Base-by-base conservation (phyloP, 345 rosid genomes). In the Gossypium anomalum region DNA sequence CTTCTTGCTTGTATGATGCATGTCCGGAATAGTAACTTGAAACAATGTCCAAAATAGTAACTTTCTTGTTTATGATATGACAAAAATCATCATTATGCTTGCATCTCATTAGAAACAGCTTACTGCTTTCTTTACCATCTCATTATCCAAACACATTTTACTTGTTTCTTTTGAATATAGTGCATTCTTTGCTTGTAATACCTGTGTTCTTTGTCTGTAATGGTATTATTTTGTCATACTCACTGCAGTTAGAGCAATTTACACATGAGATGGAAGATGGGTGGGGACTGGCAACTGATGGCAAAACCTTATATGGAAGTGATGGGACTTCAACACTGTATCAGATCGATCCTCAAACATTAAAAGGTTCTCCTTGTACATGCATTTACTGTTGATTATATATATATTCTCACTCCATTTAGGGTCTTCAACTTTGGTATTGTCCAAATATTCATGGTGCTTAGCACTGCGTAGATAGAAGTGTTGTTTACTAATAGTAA, bases 231-330 rank as follows among this genome's bases (percentile, higher is more conserved):
- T 48, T 74, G 43, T 38, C 76, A 23, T 71, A 51, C 53, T 56
- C 77, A 9, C n/a, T 85, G 85, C 90, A 96, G 99, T 78, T 87
- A 48, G 76, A 75, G 63, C 59, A 81, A 80, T 93, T 93, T 82
- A 85, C 80, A 64, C 97, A 96, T 82, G 78, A 83, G 78, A 96
- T 96, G 98, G 67, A 85, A 62, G 99, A 96, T 85, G 99, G 98
- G 12, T 96, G 99, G 97, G 98, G 99, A 74, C 86, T 93, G 62
- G 93, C 98, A 75, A 90, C 93, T 38, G 97, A 96, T 82, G 98
- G 99, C 43, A 79, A 92, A 74, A 77, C 85, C 70, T 71, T 96
- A 75, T 90, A 89, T 75, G 97, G 99, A 77, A 93, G 90, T 72
- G 97, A 96, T 79, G 99, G 98, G 75, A 85, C 90, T 76, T 92